A percentile compares a stretch with the other conserved stretches of the same genome.
Conservation (phyloP, 768 basidiomycete genomes). For the Boletus edulis region DNA sequence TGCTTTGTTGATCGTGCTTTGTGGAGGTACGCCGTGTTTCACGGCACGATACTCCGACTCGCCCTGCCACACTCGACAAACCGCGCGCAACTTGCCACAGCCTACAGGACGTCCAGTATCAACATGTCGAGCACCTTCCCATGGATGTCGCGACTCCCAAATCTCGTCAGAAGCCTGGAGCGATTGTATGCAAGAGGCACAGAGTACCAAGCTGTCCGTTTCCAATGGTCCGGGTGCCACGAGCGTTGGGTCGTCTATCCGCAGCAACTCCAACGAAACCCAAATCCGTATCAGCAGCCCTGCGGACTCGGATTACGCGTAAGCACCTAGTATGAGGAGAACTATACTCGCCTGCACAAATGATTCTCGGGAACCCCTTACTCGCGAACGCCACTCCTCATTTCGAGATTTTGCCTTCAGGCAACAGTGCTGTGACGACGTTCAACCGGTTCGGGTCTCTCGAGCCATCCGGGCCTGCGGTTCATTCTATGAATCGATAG, state of each 20-base stretch:
- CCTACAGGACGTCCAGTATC: neutral
- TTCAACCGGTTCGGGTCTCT: neutral
- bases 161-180: neutral
- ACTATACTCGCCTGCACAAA: slow-evolving; percentile 9
- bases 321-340: neutral
- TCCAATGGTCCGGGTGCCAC: too few species aligned
- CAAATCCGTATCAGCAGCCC: neutral
- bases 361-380: neutral
- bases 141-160: neutral
- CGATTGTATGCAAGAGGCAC: too few species aligned
- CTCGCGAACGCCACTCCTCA: slow-evolving; percentile 6
- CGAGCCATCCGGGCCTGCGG: neutral
- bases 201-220: neutral
- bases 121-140: neutral
- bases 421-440: neutral
- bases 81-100: neutral
- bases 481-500: neutral
- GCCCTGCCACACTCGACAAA: too few species aligned
- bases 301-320: neutral
- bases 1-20: neutral
- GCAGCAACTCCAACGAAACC: neutral
- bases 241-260: too few species aligned
- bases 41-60: neutral
- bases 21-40: neutral
- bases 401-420: neutral